Evolutionary conservation across 345 rosid species (phyloP), one percentile per base, ranked within the genome.

Genomic region (Barbarea vulgaris): DNA sequence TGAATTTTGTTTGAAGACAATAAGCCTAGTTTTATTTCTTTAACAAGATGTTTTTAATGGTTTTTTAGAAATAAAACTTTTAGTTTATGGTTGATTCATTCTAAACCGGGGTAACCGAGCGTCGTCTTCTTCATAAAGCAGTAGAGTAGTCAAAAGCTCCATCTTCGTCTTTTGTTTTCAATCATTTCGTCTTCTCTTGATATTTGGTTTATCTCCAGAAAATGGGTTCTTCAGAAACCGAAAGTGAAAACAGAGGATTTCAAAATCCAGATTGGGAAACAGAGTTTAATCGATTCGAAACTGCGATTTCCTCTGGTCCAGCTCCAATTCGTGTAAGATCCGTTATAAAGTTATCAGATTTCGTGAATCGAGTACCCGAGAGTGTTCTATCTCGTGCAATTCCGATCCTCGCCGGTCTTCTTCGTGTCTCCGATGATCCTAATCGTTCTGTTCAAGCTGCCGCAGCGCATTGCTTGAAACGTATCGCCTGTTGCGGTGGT

Each of bases 391-490:
- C 67, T 7, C 56, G 50, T 2, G 68, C 81, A 7, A 57, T 86
- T 50, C 87, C 89, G 22, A 57, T 84, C 55, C 84, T 87, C 36
- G 77, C 75, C 31, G 66, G 50, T 17, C 78, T 85, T 77, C 64
- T 84, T 30, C 79, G 50, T 31, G 58, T 39, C 75, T 59, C 81
- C 33, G 55, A 64, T 42, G 61, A 56, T 60, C 76, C 66, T 11
- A 51, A 42, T 60, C 64, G 73, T 41, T 71, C 77, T 9, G 64
- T 80, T 67, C 82, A 61, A 61, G 81, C 79, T 60, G 84, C 82
- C 6, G 77, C 79, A 41, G 84, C 80, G 27, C 72, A 72, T 79
- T 85, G 91, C 70, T 70, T 86, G 57, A 82, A 81, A 70, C 33
- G 81, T 5, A 72, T 88, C 66, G 83, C 88, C 57, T 69, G 80